Conservation (phyloP, 805 yeast genomes). For the Saccharomycopsis capsularis region DNA sequence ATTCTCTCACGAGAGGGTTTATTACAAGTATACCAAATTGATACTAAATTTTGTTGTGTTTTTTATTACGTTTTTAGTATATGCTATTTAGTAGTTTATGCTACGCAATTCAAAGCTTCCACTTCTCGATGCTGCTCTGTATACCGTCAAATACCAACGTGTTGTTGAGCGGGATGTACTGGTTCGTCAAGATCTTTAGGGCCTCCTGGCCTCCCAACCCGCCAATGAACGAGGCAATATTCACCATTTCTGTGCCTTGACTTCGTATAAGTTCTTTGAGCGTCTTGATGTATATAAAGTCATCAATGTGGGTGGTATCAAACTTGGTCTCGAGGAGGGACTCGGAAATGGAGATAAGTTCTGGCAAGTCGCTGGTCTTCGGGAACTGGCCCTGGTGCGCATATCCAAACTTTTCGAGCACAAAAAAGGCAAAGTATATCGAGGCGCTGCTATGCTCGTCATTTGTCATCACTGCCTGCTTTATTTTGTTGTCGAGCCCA, state of each 20-base stretch:
- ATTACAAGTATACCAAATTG: too few relatives aligned
- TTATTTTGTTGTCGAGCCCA: background rate
- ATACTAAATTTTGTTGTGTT: too few relatives aligned
- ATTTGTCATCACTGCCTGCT: background rate
- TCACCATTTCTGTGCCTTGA: constrained; percentile 43
- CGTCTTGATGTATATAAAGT: background rate
- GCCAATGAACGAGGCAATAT: constrained; percentile 64
- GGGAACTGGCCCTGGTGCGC: constrained; percentile 17
- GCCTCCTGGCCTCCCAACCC: constrained; percentile 85
- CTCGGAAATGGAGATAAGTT: background rate
- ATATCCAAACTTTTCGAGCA: constrained; percentile 21
- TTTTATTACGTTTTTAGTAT: too few relatives aligned
- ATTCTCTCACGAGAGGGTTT: too few relatives aligned
- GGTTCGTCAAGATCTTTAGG: constrained; percentile 65
- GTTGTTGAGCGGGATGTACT: constrained; percentile 73
- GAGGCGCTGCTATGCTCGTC: background rate
- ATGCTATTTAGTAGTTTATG: too few relatives aligned
- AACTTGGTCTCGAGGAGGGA: background rate
- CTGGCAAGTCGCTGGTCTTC: background rate
- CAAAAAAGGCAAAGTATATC: constrained; percentile 17
- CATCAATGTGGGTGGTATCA: constrained; percentile 6
- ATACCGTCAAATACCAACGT: constrained; percentile 69
- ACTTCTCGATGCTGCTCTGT: constrained; percentile 39
- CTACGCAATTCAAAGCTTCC: constrained; percentile 22
- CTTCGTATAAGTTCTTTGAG: constrained; percentile 36